These are phyloP conservation scores for Metarhizium brunneum DNA, from an alignment of 2,329 filamentous ascomycete species.

Conservation along the genomic window DNA sequence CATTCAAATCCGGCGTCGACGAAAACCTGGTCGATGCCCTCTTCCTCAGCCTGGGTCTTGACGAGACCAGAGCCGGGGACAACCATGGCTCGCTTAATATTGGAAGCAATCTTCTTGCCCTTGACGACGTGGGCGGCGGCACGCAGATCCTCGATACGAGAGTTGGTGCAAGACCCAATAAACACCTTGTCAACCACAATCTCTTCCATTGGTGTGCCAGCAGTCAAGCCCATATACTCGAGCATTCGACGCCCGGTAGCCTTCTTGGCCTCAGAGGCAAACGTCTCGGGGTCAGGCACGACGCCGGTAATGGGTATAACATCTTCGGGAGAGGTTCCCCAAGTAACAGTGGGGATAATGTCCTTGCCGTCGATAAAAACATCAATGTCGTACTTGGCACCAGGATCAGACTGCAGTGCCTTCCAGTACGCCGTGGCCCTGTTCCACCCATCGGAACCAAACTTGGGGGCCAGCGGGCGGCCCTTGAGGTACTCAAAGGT, in stretches of 20 bases:
- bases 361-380: slow-evolving; percentile 88
- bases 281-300: slow-evolving; percentile 87
- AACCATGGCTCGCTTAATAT: slow-evolving; percentile 91
- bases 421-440: slow-evolving; percentile 84
- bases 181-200: slow-evolving; percentile 91
- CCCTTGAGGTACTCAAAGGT: slow-evolving; percentile 96
- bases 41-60: slow-evolving; percentile 81
- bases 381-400: slow-evolving; percentile 81
- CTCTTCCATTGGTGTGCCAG: slow-evolving; percentile 88
- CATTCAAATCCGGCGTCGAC: slow-evolving; percentile 89
- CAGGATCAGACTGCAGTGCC: slow-evolving; percentile 74
- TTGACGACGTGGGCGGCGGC: slow-evolving; percentile 79
- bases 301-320: slow-evolving; percentile 86
- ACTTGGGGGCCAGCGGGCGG: slow-evolving; percentile 77
- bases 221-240: slow-evolving; percentile 89
- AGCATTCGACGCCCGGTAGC: slow-evolving; percentile 69
- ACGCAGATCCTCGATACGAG: slow-evolving; percentile 89
- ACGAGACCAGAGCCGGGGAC: slow-evolving; percentile 93
- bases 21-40: slow-evolving; percentile 92
- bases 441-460: slow-evolving; percentile 80
- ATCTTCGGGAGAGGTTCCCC: slow-evolving; percentile 95
- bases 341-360: slow-evolving; percentile 86
- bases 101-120: slow-evolving; percentile 76
- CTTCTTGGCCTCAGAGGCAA: slow-evolving; percentile 72
- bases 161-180: slow-evolving; percentile 96